Percentiles rank a stretch among this genome's conserved stretches.
These are phyloP conservation scores for Suillus brevipes DNA, from an alignment of 768 basidiomycete species.

Conservation along the genomic window DNA sequence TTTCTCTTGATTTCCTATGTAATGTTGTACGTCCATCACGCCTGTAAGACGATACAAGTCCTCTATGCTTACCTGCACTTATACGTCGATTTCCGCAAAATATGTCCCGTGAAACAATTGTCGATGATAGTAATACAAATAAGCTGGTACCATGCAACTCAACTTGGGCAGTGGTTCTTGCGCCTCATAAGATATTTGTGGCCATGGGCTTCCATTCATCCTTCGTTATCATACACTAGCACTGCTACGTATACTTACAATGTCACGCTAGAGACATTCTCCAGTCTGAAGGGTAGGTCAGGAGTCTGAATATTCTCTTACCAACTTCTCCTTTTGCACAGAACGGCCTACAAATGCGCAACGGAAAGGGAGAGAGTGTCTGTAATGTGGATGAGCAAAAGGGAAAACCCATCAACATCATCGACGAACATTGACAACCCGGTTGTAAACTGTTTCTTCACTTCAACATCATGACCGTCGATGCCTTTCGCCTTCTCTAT, in stretches of 20 bases:
- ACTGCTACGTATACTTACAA: neutral
- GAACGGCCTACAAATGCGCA: conserved; percentile 1
- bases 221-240: neutral
- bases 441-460: conserved; percentile 1
- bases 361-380: neutral
- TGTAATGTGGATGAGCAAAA: neutral
- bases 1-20: too few species aligned
- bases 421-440: neutral
- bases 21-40: too few species aligned
- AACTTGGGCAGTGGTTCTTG: too few species aligned
- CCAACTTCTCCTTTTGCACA: neutral
- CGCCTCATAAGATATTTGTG: too few species aligned
- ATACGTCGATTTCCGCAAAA: too few species aligned
- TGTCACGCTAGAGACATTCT: neutral
- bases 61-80: too few species aligned
- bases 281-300: neutral
- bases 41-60: too few species aligned
- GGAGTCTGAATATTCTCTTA: neutral
- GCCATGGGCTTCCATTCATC: too few species aligned
- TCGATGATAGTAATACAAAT: too few species aligned
- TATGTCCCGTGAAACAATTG: too few species aligned
- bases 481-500: conserved; percentile 11
- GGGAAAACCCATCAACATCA: neutral
- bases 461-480: neutral
- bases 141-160: too few species aligned